phyloP scores from a whole-genome alignment of 352 stramenopile genomes.

The Ophiocytium majus region DNA sequence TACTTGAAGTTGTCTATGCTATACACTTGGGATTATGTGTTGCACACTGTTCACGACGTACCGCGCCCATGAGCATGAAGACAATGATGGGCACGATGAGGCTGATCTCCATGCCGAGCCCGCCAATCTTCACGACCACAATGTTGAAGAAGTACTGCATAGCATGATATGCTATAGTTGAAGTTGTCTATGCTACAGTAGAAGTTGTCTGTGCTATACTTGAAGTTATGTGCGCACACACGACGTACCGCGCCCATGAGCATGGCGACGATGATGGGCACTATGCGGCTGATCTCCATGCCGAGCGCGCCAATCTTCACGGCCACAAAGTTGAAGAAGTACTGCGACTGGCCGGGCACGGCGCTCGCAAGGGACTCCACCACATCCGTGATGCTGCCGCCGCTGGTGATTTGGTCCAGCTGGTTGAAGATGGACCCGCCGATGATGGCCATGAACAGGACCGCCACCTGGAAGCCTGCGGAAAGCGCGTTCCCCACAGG shows the following conservation, averaged over 20 bases:
- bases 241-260: constrained; percentile 36
- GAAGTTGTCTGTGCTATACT: too few species aligned
- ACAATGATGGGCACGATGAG: constrained; percentile 44
- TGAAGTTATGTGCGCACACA: too few species aligned
- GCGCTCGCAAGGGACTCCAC: too few species aligned
- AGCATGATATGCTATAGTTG: too few species aligned
- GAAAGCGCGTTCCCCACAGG: too few species aligned
- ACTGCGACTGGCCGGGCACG: constrained; percentile 51
- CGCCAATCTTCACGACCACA: constrained; percentile 46
- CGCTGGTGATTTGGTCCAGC: constrained; percentile 42
- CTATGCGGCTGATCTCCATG: constrained; percentile 53
- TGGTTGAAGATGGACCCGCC: constrained; percentile 59
- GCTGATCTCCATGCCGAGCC: constrained; percentile 54
- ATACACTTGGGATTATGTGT: too few species aligned
- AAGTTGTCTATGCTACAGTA: too few species aligned
- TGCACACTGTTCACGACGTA: too few species aligned
- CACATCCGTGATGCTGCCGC: constrained; percentile 53
- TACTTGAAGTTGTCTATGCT: too few species aligned
- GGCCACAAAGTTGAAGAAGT: constrained; percentile 51
- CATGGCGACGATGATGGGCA: constrained; percentile 37
- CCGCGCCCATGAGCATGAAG: constrained; percentile 26
- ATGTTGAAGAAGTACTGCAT: too few species aligned
- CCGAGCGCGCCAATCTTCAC: constrained; percentile 42
- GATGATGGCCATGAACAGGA: constrained; percentile 61
- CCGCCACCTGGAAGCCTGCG: constrained; percentile 46